Evolutionary conservation across 2,329 filamentous ascomycete genomes (phyloP).

Genomic region (Beauveria brongniartii): DNA sequence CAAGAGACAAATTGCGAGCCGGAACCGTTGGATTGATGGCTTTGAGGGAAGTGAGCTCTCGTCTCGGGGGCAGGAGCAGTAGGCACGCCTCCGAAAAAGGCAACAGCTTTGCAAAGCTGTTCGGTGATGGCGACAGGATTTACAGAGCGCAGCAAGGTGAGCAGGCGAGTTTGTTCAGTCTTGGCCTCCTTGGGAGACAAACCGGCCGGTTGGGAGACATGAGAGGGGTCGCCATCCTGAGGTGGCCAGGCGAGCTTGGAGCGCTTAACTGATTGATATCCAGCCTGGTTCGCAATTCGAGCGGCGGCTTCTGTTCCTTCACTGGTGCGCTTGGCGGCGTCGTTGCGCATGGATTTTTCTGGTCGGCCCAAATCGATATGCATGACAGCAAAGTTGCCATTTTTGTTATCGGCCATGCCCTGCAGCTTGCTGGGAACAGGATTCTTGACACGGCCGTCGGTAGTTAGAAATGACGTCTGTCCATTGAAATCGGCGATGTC

Average conservation of each 20-base stretch:
- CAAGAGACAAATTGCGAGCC: conserved; percentile 53
- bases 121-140: conserved; percentile 51
- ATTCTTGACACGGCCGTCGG: conserved; percentile 35
- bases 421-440: conserved; percentile 56
- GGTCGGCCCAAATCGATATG: conserved; percentile 46
- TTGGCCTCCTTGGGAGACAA: conserved; percentile 41
- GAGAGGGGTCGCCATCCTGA: conserved; percentile 16
- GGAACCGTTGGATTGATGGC: conserved; percentile 46
- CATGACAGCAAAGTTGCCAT: conserved; percentile 56
- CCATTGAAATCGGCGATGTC: conserved; percentile 15
- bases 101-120: conserved; percentile 53
- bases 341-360: conserved; percentile 40
- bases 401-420: conserved; percentile 46
- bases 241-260: conserved; percentile 29
- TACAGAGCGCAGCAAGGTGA: conserved; percentile 48
- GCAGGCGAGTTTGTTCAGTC: conserved; percentile 49
- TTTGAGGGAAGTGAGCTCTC: conserved; percentile 45
- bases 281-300: conserved; percentile 44
- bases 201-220: conserved; percentile 1
- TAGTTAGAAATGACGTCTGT: conserved; percentile 11
- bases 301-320: conserved; percentile 53
- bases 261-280: conserved; percentile 43
- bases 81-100: conserved; percentile 56
- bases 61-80: conserved; percentile 44
- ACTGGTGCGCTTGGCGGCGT: conserved; percentile 52